phyloP scores from a whole-genome alignment of 108 stramenopile species.

The Nitzschia palea region DNA sequence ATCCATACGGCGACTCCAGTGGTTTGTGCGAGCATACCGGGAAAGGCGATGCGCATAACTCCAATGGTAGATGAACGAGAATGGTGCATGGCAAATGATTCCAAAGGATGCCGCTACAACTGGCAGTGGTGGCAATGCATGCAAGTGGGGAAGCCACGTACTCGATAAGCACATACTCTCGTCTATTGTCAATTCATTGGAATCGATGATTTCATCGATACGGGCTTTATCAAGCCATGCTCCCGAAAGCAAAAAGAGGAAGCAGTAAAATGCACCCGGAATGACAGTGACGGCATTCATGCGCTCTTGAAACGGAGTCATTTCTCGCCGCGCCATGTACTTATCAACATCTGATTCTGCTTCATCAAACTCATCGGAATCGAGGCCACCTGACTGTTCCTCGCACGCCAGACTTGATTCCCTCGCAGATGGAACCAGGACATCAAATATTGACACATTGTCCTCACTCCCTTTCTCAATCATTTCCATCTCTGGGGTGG shows the following conservation, averaged over 20 bases:
- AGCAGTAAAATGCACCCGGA: conserved; percentile 51
- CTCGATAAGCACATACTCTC: conserved; percentile 36
- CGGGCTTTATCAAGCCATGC: conserved; percentile 42
- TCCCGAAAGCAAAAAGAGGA: conserved; percentile 57
- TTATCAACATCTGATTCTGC: conserved; percentile 25
- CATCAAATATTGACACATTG: background rate
- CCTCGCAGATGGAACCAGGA: background rate
- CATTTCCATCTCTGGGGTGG: background rate
- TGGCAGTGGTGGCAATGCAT: conserved; percentile 64
- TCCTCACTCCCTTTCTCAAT: background rate
- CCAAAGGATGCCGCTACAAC: conserved; percentile 47
- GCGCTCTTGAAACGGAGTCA: conserved; percentile 75
- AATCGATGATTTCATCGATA: conserved; percentile 9
- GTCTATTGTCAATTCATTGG: conserved; percentile 25
- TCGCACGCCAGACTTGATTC: background rate
- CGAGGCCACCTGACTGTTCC: background rate
- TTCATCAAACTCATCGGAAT: background rate
- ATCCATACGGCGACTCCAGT: conserved; percentile 83
- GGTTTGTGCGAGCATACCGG: conserved; percentile 50
- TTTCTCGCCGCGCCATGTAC: conserved; percentile 57
- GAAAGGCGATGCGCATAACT: conserved; percentile 51
- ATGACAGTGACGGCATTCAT: conserved; percentile 76
- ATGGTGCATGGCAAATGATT: conserved; percentile 59
- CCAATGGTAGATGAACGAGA: conserved; percentile 71
- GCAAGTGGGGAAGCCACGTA: conserved; percentile 52